Evolutionary conservation across 192 early-diverging fungal species (phyloP).

Genomic region (Helicostylum pulchrum): DNA sequence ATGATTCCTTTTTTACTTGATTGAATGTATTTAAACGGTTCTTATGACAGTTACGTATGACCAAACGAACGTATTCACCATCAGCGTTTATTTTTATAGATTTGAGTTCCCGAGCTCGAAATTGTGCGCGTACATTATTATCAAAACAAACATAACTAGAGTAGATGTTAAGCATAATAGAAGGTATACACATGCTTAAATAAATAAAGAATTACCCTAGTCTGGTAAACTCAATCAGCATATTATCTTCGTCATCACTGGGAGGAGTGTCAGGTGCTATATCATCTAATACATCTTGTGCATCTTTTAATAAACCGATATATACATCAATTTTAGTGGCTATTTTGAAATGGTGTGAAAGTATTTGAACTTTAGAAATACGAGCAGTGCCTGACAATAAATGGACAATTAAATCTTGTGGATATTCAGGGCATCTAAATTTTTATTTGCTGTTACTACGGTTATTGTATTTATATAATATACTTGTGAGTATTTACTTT

Average conservation of each 20-base stretch:
- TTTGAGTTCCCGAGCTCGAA: slow-evolving; percentile 68
- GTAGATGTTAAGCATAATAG: too few relatives aligned
- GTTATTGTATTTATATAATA: background rate
- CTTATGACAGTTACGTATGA: slow-evolving; percentile 64
- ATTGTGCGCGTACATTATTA: slow-evolving; percentile 59
- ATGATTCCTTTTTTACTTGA: slow-evolving; percentile 42
- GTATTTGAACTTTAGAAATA: slow-evolving; percentile 64
- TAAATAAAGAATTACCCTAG: slow-evolving; percentile 27
- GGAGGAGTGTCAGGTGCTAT: background rate
- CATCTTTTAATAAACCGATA: slow-evolving; percentile 42
- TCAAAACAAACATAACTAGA: slow-evolving; percentile 66
- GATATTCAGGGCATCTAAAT: slow-evolving; percentile 41
- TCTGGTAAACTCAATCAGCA: slow-evolving; percentile 36
- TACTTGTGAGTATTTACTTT: slow-evolving; percentile 29
- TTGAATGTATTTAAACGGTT: slow-evolving; percentile 76
- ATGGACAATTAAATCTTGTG: slow-evolving; percentile 63
- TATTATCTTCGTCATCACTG: slow-evolving; percentile 16
- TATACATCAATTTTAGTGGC: slow-evolving; percentile 68
- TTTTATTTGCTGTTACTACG: background rate
- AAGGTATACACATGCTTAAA: background rate
- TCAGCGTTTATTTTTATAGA: slow-evolving; percentile 69
- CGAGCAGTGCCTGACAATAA: slow-evolving; percentile 51
- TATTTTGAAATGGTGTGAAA: slow-evolving; percentile 80
- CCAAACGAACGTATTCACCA: slow-evolving; percentile 65
- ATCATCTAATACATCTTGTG: background rate